Evolutionary conservation across 768 basidiomycete species (phyloP), one percentile per base, ranked within the genome.

Genomic region (Tricholoma flavovirens): DNA sequence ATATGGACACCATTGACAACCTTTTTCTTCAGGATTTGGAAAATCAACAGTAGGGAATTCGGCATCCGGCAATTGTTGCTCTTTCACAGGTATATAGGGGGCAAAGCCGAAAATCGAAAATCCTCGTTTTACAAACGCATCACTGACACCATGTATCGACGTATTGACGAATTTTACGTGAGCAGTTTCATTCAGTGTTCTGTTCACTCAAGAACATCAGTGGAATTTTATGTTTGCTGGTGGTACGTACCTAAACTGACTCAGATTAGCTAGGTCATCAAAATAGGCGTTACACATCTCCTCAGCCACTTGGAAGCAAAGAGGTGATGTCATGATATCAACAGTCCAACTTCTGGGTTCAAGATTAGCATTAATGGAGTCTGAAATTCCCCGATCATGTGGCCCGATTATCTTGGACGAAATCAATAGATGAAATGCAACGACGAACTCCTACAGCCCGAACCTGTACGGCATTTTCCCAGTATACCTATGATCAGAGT

Each of bases 1-100:
- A n/a, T 10, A 10, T 30, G 4, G n/a, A 30, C 2, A 53, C 69
- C 54, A 64, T 14, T 8, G 6, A 29, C 29, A 15, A 82, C 93
- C 93, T 70, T 89, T 86, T 68, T 95, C 93, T 68, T 95, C 93
- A 1, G 93, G 93, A 64, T 95, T 95, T 2, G 93, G 93, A 67
- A 90, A 93, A 19, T 71, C 73, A 15, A 94, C 88, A 4, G 92
- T 93, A 3, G 90, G 83, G 64, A 95, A 95, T 26, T 92, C 82
- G 4, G 93, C 90, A 69, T 95, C 87, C 2, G 93, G 89, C 2
- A 73, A 54, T 59, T 80, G 78, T 68, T 95, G 93, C 59, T 83
- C 78, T 51, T 66, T 63, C 10, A 93, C 88, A 1, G 84, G 78
- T 9, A 78, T 74, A 66, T 80, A 86, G 1, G 80, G 76, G 15